Base-by-base conservation (phyloP, 2,329 filamentous ascomycete species). In the Botryotinia calthae region DNA sequence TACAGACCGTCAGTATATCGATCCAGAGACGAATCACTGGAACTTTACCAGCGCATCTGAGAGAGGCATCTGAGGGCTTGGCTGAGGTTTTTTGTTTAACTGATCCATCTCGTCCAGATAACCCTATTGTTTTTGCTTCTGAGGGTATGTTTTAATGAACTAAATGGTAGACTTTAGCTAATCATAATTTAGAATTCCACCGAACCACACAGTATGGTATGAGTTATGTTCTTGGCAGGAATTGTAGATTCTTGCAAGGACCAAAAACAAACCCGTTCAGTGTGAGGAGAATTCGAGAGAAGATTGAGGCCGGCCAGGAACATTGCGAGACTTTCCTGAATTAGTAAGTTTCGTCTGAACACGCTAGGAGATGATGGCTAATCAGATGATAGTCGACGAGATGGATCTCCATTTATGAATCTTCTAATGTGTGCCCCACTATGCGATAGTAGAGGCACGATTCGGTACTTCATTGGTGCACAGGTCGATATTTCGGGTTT, bases 81-180 rank as follows among this genome's bases (percentile, higher is more conserved):
- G 92, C 91, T 0, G 91, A 94, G 79, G 91, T 93, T 0, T 94
- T 94, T 77, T 94, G 91, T 79, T 81, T 94, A 71, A 92, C 91
- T 0, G 92, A 95, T 79, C 91, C 92, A 14, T 91, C 90, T 1
- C 84, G 91, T 73, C 84, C 86, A 2, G 92, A 93, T 74, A 93
- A 94, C 78, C 92, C 91, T 0, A 92, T 94, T 74, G 88, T 94
- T 2, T 93, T 94, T 81, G 90, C 91, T 10, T 93, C 91, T 5
- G 90, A 93, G 85, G 90, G 90, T 91, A 79, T 75, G 80, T 78
- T 12, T 25, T 18, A 2, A 40, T 66, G 20, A 20, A 58, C 31
- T 37, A 18, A 34, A 2, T 51, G 46, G 2, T 37, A 9, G 18
- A 62, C 42, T n/a, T 73, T 20, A 56, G 46, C 74, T 68, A 65